phyloP scores from a whole-genome alignment of 495 filamentous ascomycete genomes.

The Penicillium riverlandense region DNA sequence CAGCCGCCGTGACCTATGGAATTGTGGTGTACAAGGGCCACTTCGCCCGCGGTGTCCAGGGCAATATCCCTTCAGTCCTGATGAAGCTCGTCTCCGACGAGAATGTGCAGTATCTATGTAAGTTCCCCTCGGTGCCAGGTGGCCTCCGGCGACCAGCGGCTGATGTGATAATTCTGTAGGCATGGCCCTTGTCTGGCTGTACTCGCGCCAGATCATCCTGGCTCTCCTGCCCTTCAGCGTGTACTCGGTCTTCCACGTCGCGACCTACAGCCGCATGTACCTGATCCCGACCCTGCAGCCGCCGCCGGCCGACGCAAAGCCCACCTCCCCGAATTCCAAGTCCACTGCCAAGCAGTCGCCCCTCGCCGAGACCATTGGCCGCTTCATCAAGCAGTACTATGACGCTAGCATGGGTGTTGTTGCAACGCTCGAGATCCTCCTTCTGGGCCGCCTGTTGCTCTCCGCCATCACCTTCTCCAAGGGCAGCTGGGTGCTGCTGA shows the following conservation, averaged over 20 bases:
- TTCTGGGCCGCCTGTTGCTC: conserved; percentile 76
- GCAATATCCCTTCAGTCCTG: conserved; percentile 50
- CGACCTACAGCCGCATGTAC: conserved; percentile 58
- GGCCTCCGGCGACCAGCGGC: too few species aligned
- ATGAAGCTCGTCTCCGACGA: conserved; percentile 72
- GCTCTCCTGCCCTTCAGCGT: conserved; percentile 92
- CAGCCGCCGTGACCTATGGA: conserved; percentile 87
- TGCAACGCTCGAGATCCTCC: conserved; percentile 63
- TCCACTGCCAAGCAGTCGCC: conserved; percentile 57
- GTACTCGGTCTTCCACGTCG: conserved; percentile 97
- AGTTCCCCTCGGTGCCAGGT: conserved; percentile 15
- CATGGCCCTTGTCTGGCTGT: conserved; percentile 94
- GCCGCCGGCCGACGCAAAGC: conserved; percentile 40
- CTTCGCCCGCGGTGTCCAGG: conserved; percentile 64
- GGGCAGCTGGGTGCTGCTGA: conserved; percentile 81
- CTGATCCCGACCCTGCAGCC: conserved; percentile 46
- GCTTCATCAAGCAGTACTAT: conserved; percentile 97
- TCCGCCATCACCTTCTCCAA: conserved; percentile 78
- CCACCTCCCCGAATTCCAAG: conserved; percentile 47
- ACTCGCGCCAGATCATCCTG: conserved; percentile 78
- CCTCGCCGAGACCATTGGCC: conserved; percentile 72
- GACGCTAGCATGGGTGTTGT: conserved; percentile 82
- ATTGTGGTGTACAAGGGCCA: conserved; percentile 99
- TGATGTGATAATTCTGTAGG: conserved; percentile 36
- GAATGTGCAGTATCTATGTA: conserved; percentile 96